These are phyloP conservation scores for Candida ortonii DNA, from an alignment of 805 yeast genomes.

Conservation along the genomic window DNA sequence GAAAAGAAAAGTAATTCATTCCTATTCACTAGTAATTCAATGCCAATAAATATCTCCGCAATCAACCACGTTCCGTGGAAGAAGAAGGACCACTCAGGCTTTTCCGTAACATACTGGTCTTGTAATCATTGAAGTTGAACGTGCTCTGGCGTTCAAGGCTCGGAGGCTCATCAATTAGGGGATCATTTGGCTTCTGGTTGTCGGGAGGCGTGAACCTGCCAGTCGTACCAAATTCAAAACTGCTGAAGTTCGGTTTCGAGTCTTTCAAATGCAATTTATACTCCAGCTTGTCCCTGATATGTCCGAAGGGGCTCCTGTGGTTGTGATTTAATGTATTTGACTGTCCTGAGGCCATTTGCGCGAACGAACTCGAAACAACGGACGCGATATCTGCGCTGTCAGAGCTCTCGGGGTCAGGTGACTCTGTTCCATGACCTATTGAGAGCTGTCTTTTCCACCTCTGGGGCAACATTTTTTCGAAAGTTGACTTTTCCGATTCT, in stretches of 20 bases:
- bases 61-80: neutral
- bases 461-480: slow-evolving; percentile 25
- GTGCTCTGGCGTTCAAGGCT: slow-evolving; percentile 10
- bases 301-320: slow-evolving; percentile 1
- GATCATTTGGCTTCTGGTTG: neutral
- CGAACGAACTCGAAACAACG: slow-evolving; percentile 10
- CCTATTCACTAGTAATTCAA: no score
- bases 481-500: slow-evolving; percentile 20
- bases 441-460: slow-evolving; percentile 20
- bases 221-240: slow-evolving; percentile 13
- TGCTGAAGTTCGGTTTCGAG: slow-evolving; percentile 4
- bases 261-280: slow-evolving; percentile 7
- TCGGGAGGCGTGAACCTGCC: slow-evolving; percentile 1
- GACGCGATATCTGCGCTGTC: slow-evolving; percentile 8
- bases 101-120: slow-evolving; percentile 22
- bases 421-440: slow-evolving; percentile 5
- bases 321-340: neutral
- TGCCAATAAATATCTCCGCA: neutral
- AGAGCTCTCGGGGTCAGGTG: no score
- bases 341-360: neutral
- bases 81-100: slow-evolving; percentile 20
- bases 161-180: slow-evolving; percentile 1
- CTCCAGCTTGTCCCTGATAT: slow-evolving; percentile 11
- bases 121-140: slow-evolving; percentile 28
- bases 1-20: no score